Percentiles rank a stretch among this genome's conserved stretches.
phyloP scores from a whole-genome alignment of 257 asterid genomes.

The Solanum sitiens region DNA sequence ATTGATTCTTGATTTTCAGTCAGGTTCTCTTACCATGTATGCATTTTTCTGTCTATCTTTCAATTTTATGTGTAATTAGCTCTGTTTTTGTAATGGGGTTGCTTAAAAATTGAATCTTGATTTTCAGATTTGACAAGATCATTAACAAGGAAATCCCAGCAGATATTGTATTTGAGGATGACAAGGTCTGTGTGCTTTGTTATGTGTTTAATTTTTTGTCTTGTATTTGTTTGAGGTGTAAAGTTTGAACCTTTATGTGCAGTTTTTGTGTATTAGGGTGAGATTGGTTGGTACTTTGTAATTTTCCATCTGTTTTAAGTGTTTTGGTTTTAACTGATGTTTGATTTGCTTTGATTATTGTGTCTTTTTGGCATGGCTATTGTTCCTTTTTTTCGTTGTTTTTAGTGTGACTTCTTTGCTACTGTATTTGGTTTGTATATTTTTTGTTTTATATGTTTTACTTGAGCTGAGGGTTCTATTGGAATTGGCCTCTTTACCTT shows the following conservation, averaged over 20 bases:
- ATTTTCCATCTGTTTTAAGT: not conserved
- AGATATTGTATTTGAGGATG: slow-evolving; percentile 76
- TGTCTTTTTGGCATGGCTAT: not conserved
- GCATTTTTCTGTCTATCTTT: not conserved
- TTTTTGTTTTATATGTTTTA: too few relatives aligned
- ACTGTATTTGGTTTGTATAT: not conserved
- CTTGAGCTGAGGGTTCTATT: too few relatives aligned
- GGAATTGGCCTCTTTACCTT: too few relatives aligned
- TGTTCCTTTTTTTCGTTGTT: not conserved
- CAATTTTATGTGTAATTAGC: not conserved
- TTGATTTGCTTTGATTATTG: not conserved
- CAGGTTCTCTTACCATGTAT: slow-evolving; percentile 33
- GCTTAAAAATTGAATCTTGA: not conserved
- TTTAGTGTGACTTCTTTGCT: not conserved
- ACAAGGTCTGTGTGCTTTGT: slow-evolving; percentile 35
- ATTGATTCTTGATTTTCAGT: slow-evolving; percentile 18
- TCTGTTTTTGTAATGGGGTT: not conserved
- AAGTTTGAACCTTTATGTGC: not conserved
- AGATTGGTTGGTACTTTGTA: not conserved
- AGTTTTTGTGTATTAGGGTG: not conserved
- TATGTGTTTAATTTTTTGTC: not conserved
- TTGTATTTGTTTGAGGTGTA: not conserved
- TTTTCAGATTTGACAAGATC: slow-evolving; percentile 82
- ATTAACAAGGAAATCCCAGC: slow-evolving; percentile 82
- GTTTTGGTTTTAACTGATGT: not conserved